These are phyloP conservation scores for Lactuca saligna DNA, from an alignment of 129 eudicot genomes.

Conservation along the genomic window DNA sequence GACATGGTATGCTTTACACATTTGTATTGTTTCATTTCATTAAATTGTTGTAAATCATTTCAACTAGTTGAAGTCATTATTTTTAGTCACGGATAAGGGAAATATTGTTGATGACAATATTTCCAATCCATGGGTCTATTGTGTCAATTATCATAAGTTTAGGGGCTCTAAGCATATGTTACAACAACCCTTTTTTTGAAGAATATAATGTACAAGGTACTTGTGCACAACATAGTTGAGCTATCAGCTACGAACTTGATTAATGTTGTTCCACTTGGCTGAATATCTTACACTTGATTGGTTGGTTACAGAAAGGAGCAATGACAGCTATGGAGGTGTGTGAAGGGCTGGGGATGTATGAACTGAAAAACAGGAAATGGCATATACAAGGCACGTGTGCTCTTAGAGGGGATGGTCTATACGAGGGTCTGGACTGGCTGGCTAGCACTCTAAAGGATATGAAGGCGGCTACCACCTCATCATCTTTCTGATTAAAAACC, in stretches of 20 bases:
- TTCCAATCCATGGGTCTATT: neutral
- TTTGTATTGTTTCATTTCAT: slow-evolving; percentile 13
- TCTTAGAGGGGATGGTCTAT: slow-evolving; percentile 91
- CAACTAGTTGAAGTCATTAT: slow-evolving; percentile 2
- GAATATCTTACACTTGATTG: too few relatives aligned
- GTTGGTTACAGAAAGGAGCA: slow-evolving; percentile 73
- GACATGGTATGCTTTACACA: slow-evolving; percentile 79
- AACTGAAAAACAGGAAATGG: slow-evolving; percentile 93
- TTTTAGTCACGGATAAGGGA: neutral
- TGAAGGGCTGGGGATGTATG: slow-evolving; percentile 88
- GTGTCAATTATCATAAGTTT: neutral
- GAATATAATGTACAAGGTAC: too few relatives aligned
- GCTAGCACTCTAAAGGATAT: slow-evolving; percentile 89
- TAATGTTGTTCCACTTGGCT: too few relatives aligned
- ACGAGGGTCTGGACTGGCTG: slow-evolving; percentile 98
- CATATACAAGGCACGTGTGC: slow-evolving; percentile 99
- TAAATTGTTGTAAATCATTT: slow-evolving; percentile 2
- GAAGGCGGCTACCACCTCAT: slow-evolving; percentile 70
- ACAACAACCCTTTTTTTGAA: too few relatives aligned
- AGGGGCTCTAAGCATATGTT: too few relatives aligned
- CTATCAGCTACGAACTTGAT: too few relatives aligned
- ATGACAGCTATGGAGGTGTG: slow-evolving; percentile 96
- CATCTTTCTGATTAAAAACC: slow-evolving; percentile 51
- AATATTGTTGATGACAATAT: slow-evolving; percentile 1
- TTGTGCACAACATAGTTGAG: too few relatives aligned